A percentile compares a stretch with the other conserved stretches of the same genome.
Evolutionary conservation across 805 yeast species (phyloP).

Genomic region (Yamadazyma nakazawae): DNA sequence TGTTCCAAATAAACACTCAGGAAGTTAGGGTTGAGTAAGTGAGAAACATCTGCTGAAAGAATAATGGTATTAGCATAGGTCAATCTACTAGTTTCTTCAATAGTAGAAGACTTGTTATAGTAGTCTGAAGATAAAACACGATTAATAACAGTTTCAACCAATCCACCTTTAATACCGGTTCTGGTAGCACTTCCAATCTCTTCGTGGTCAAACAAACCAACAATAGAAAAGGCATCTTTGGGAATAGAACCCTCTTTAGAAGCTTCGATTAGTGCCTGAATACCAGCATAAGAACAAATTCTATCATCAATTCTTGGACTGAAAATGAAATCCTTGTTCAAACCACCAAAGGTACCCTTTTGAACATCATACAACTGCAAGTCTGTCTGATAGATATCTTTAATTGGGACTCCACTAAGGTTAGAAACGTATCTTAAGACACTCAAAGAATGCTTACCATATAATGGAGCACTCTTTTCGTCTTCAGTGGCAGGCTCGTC

Average conservation of each 20-base stretch:
- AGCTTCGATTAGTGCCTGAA: slow-evolving; percentile 51
- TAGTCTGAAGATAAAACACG: slow-evolving; percentile 44
- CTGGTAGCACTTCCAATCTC: slow-evolving; percentile 80
- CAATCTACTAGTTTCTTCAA: slow-evolving; percentile 31
- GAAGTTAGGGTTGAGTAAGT: slow-evolving; percentile 79
- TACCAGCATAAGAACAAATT: slow-evolving; percentile 73
- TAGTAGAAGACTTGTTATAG: slow-evolving; percentile 17
- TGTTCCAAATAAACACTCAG: slow-evolving; percentile 63
- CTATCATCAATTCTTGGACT: slow-evolving; percentile 87
- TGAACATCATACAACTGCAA: slow-evolving; percentile 80
- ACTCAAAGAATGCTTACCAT: slow-evolving; percentile 64
- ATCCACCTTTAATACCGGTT: slow-evolving; percentile 79
- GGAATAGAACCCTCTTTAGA: slow-evolving; percentile 20
- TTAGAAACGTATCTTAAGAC: slow-evolving; percentile 68
- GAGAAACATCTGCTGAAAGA: slow-evolving; percentile 81
- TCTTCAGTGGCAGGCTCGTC: slow-evolving; percentile 53
- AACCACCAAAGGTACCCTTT: slow-evolving; percentile 74
- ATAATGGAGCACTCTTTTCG: slow-evolving; percentile 61
- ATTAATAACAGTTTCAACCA: slow-evolving; percentile 60
- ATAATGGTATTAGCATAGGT: slow-evolving; percentile 73
- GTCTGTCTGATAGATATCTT: slow-evolving; percentile 66
- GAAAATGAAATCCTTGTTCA: slow-evolving; percentile 62
- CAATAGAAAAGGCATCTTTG: slow-evolving; percentile 48
- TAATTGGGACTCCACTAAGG: slow-evolving; percentile 54
- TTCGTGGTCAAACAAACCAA: slow-evolving; percentile 73